A percentile compares a stretch with the other conserved stretches of the same genome.
Conservation (phyloP, 163 green algal species). For the Scenedesmus sp. region DNA sequence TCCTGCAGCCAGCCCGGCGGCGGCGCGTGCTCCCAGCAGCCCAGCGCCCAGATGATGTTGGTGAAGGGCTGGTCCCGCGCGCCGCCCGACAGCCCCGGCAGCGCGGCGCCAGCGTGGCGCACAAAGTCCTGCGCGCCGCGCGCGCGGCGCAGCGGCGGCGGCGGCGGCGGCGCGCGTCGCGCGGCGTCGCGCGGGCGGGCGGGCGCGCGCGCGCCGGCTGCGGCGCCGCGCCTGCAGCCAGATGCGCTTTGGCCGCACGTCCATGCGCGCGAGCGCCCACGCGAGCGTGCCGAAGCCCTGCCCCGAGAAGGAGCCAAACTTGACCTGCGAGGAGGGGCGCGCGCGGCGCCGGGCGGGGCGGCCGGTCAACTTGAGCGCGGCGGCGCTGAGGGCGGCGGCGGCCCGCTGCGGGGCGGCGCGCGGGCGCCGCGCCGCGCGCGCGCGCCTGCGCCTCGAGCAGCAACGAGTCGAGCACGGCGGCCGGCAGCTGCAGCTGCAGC, state of each 20-base stretch:
- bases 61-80: slow-evolving; percentile 28
- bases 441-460: slow-evolving; percentile 47
- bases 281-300: slow-evolving; percentile 41
- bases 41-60: slow-evolving; percentile 39
- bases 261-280: slow-evolving; percentile 40
- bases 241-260: slow-evolving; percentile 31
- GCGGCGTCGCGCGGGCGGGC: no score
- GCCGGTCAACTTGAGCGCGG: no score
- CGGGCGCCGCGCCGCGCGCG: background rate
- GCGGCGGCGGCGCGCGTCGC: background rate
- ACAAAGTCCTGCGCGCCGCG: slow-evolving; percentile 22
- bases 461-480: slow-evolving; percentile 25
- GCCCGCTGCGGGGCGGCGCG: no score
- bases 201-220: no score
- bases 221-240: slow-evolving; percentile 45
- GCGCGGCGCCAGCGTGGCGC: background rate
- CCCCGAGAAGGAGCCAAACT: slow-evolving; percentile 39
- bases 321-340: slow-evolving; percentile 35
- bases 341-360: background rate
- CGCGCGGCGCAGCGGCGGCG: background rate
- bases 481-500: slow-evolving; percentile 31
- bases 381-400: no score
- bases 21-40: slow-evolving; percentile 34
- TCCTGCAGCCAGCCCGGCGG: slow-evolving; percentile 23
- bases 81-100: background rate